A percentile compares a stretch with the other conserved stretches of the same genome.
Evolutionary conservation across 345 rosid species (phyloP).

Genomic region (Dovyalis caffra): DNA sequence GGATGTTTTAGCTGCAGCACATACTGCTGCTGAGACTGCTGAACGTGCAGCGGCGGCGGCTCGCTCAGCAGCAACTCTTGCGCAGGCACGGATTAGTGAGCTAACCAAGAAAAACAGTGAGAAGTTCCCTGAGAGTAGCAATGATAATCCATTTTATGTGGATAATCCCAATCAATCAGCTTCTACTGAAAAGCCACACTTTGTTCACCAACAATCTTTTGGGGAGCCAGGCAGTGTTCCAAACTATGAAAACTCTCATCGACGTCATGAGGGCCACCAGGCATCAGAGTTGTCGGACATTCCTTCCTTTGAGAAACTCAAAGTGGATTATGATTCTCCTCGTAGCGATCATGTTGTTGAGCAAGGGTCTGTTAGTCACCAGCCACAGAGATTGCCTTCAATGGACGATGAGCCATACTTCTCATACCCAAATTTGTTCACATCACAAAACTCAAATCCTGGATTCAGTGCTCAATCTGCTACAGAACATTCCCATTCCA

Average conservation of each 20-base stretch:
- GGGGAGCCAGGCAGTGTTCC: constrained; percentile 10
- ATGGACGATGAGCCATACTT: constrained; percentile 80
- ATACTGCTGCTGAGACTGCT: constrained; percentile 86
- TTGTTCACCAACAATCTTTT: constrained; percentile 43
- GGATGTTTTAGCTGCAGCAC: constrained; percentile 86
- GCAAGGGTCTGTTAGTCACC: constrained; percentile 37
- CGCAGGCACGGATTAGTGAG: constrained; percentile 74
- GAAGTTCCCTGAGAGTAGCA: constrained; percentile 30
- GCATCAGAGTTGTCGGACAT: constrained; percentile 25
- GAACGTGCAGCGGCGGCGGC: constrained; percentile 91
- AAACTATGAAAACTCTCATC: constrained; percentile 3
- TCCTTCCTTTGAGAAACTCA: constrained; percentile 38
- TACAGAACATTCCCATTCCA: constrained; percentile 29
- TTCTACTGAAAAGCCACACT: constrained; percentile 26
- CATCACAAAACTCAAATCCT: constrained; percentile 31
- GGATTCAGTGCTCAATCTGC: constrained; percentile 34
- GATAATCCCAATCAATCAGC: constrained; percentile 34
- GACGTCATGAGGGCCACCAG: constrained; percentile 10
- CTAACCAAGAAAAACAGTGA: constrained; percentile 54
- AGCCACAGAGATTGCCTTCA: constrained; percentile 62
- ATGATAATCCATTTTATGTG: constrained; percentile 64
- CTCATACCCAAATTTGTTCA: constrained; percentile 78
- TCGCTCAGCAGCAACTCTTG: constrained; percentile 87
- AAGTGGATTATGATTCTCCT: constrained; percentile 33
- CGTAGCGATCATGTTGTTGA: constrained; percentile 17